phyloP scores from a whole-genome alignment of 2,329 filamentous ascomycete species.

The Xenosphaeropsis pyriputrescens region DNA sequence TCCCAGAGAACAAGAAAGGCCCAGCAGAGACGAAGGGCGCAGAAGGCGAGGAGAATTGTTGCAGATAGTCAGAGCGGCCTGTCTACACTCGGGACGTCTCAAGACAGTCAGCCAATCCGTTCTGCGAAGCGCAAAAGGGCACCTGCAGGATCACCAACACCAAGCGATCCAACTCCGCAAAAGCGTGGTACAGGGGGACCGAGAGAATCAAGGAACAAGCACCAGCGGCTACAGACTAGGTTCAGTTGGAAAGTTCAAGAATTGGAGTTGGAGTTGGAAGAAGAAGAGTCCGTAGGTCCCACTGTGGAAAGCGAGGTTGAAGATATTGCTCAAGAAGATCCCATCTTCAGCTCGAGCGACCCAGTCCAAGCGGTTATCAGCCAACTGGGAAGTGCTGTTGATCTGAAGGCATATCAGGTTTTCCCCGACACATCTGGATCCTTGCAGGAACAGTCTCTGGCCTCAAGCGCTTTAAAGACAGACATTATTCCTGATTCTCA shows the following conservation, averaged over 20 bases:
- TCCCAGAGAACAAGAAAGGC: neutral
- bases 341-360: too few species aligned
- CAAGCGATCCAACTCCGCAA: neutral
- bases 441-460: neutral
- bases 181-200: neutral
- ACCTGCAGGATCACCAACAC: neutral
- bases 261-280: too few species aligned
- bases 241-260: too few species aligned
- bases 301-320: too few species aligned
- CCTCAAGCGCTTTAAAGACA: slow-evolving; percentile 2
- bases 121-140: slow-evolving; percentile 7
- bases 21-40: neutral
- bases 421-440: too few species aligned
- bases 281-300: too few species aligned
- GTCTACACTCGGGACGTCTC: slow-evolving; percentile 1
- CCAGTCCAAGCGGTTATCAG: too few species aligned
- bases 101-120: slow-evolving; percentile 7
- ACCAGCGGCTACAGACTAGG: neutral
- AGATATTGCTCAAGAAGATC: too few species aligned
- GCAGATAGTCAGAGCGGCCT: neutral
- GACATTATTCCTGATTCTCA: slow-evolving; percentile 9
- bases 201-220: slow-evolving; percentile 4
- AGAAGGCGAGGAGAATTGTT: too few species aligned
- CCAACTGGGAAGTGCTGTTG: too few species aligned
- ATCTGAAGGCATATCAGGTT: too few species aligned